Base-by-base conservation (phyloP, 257 asterid genomes). In the Plectranthus barbatus region DNA sequence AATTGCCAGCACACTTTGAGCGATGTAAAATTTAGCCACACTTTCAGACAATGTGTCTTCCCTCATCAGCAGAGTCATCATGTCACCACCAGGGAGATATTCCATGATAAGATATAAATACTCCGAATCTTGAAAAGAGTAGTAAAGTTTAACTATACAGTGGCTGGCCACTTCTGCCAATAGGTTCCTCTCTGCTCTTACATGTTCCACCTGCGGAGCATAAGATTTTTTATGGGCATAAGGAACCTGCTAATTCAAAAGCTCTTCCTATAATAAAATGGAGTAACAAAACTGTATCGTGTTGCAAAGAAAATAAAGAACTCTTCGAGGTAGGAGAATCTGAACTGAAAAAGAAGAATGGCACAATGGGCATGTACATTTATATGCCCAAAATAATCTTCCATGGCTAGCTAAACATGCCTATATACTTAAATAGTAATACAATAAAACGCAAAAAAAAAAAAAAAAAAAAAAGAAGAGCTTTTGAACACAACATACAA, bases 11-110 rank as follows among this genome's bases (percentile, higher is more conserved):
- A 90, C 85, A 72, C 86, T 90, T 75, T 90, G 95, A 44, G 97
- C 97, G 68, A 90, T 85, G 76, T 90, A 90, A 77, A 90, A 90
- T 58, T 75, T 85, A 41, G 97, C 95, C 71, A 87, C 83, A 51
- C 58, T 72, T 84, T 87, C 96, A 45, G 93, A 79, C 69, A 90
- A 76, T 34, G 82, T 87, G 76, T 87, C 97, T 57, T 88, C 94
- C 74, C 98, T 81, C 88, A 91, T 91, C 72, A 91, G 77, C 69
- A 91, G 76, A 55, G 95, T 86, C 98, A 91, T 91, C 88, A 91
- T 86, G 67, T 91, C 98, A 48, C 98, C 96, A 9, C 98, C 98
- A 45, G 96, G 98, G 17, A 91, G 88, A 78, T 91, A 91, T 77
- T 91, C 98, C 98, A 91, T 91, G 70, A 91, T 82, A 40, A 90